A percentile compares a stretch with the other conserved stretches of the same genome.
Evolutionary conservation across 2,329 filamentous ascomycete genomes (phyloP).

Genomic region (Penicillium sumatraense): DNA sequence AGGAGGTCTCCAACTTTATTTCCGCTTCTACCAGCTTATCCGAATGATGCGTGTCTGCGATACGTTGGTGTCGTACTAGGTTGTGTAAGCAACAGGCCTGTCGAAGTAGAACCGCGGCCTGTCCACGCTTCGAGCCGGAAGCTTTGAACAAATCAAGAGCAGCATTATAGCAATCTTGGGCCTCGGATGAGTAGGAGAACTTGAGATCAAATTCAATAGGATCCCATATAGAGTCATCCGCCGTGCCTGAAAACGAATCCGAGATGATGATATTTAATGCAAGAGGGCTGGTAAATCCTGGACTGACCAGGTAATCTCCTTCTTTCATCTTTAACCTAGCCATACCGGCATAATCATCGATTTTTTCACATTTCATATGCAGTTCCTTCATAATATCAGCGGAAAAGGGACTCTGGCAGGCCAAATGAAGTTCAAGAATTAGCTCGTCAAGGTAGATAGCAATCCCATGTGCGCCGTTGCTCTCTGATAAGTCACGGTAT

Average conservation of each 20-base stretch:
- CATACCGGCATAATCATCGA: slow-evolving; percentile 22
- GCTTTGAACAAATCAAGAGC: slow-evolving; percentile 18
- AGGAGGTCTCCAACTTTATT: slow-evolving; percentile 12
- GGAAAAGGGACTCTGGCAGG: slow-evolving; percentile 14
- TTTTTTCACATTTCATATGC: slow-evolving; percentile 13
- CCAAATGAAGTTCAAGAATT: slow-evolving; percentile 21
- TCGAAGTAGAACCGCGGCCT: slow-evolving; percentile 26
- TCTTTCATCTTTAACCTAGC: slow-evolving; percentile 27
- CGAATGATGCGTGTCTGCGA: neutral
- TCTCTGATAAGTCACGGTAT: slow-evolving; percentile 13
- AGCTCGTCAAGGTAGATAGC: slow-evolving; percentile 20
- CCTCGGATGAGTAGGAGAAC: slow-evolving; percentile 16
- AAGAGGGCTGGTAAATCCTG: slow-evolving; percentile 28
- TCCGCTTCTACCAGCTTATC: slow-evolving; percentile 8
- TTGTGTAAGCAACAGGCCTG: slow-evolving; percentile 27
- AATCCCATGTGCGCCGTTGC: slow-evolving; percentile 1
- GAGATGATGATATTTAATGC: slow-evolving; percentile 23
- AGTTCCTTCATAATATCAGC: slow-evolving; percentile 9
- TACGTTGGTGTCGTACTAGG: slow-evolving; percentile 7
- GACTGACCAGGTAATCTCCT: slow-evolving; percentile 22
- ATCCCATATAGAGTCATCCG: slow-evolving; percentile 18
- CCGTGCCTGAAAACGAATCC: slow-evolving; percentile 10
- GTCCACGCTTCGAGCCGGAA: slow-evolving; percentile 20
- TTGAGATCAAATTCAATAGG: slow-evolving; percentile 15
- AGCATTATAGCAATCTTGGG: slow-evolving; percentile 16